Evolutionary conservation across 2,329 filamentous ascomycete genomes (phyloP).

Genomic region (Microascus cirrosus): DNA sequence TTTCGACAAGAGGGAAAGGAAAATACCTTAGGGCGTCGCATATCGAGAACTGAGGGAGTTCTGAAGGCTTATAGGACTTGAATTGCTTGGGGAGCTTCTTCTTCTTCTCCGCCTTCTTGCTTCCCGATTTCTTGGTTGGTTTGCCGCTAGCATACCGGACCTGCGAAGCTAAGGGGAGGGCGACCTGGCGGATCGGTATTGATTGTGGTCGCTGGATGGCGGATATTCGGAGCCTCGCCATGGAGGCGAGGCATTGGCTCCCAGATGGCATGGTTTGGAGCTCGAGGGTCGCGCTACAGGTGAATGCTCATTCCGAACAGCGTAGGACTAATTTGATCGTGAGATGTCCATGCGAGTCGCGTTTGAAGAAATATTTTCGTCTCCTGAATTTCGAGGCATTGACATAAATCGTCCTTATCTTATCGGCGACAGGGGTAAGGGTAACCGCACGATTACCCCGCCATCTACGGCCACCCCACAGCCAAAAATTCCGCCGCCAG

Average conservation of each 20-base stretch:
- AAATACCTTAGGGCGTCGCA: constrained; percentile 84
- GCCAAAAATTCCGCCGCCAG: background rate
- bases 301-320: background rate
- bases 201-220: background rate
- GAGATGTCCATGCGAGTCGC: background rate
- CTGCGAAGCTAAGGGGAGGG: constrained; percentile 3
- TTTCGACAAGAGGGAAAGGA: background rate
- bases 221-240: constrained; percentile 4
- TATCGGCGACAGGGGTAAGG: constrained; percentile 1
- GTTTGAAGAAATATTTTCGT: constrained; percentile 2
- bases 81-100: constrained; percentile 53
- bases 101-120: constrained; percentile 33
- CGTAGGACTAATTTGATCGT: background rate
- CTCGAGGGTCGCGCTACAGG: background rate
- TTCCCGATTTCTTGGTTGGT: constrained; percentile 5
- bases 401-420: constrained; percentile 1
- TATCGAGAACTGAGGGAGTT: constrained; percentile 60
- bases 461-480: background rate
- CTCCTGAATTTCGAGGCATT: background rate
- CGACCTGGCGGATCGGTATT: background rate
- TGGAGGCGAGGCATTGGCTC: constrained; percentile 2
- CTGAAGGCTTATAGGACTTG: constrained; percentile 54
- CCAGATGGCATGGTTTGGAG: constrained; percentile 3
- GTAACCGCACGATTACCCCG: constrained; percentile 3
- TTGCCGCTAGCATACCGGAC: constrained; percentile 8